Evolutionary conservation across 805 yeast genomes (phyloP).

Genomic region (Kuraishia piskuri): DNA sequence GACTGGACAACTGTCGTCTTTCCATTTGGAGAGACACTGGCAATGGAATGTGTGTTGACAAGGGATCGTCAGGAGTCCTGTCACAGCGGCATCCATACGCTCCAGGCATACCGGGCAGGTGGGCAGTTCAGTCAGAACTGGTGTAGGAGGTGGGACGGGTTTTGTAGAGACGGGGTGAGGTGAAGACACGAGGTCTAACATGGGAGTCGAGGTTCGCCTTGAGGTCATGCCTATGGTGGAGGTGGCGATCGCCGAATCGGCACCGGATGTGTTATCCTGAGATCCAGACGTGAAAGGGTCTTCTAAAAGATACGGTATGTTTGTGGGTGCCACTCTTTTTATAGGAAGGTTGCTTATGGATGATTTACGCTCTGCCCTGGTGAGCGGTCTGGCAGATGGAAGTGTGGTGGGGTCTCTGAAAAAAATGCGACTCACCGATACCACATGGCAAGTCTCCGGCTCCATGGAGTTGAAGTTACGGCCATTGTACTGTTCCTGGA

Average conservation of each 20-base stretch:
- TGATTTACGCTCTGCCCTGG: neutral
- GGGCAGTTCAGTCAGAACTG: conserved; percentile 49
- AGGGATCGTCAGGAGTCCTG: conserved; percentile 81
- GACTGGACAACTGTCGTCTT: conserved; percentile 84
- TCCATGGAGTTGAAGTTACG: conserved; percentile 78
- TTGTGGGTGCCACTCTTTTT: conserved; percentile 5
- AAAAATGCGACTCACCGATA: conserved; percentile 54
- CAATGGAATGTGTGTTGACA: conserved; percentile 94
- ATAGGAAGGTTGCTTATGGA: neutral
- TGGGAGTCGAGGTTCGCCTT: conserved; percentile 5
- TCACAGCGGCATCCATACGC: conserved; percentile 69
- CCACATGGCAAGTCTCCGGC: conserved; percentile 75
- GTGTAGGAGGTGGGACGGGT: conserved; percentile 11
- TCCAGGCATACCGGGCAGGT: conserved; percentile 92
- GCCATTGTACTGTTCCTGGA: conserved; percentile 63
- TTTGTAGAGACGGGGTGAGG: neutral
- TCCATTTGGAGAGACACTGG: conserved; percentile 81
- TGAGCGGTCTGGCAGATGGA: neutral
- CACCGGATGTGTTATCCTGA: neutral
- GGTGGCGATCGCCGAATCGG: neutral
- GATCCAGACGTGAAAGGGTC: conserved; percentile 57
- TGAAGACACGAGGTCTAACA: conserved; percentile 1
- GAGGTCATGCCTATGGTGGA: neutral
- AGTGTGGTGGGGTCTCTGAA: conserved; percentile 21
- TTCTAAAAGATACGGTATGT: conserved; percentile 58